A percentile compares a stretch with the other conserved stretches of the same genome.
These are phyloP conservation scores for Diaporthe citriasiana DNA, from an alignment of 2,329 filamentous ascomycete species.

Conservation along the genomic window DNA sequence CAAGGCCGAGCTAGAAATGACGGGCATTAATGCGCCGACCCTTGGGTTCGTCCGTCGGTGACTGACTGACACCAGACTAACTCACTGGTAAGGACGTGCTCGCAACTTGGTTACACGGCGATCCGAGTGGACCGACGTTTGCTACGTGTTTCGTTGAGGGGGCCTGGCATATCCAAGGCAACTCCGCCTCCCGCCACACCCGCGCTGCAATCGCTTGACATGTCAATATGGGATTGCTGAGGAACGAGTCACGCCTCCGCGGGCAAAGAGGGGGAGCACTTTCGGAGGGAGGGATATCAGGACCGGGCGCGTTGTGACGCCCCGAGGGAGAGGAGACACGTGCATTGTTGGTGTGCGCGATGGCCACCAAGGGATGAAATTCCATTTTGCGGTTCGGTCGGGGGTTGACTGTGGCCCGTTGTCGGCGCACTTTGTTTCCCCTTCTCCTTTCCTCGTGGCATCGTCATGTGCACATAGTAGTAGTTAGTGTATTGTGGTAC, in stretches of 20 bases:
- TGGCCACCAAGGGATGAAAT: not conserved
- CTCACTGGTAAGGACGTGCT: not conserved
- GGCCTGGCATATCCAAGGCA: constrained; percentile 9
- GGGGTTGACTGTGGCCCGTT: constrained; percentile 31
- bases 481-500: not conserved
- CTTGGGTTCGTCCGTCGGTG: not conserved
- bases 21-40: constrained; percentile 19
- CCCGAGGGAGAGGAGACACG: constrained; percentile 4
- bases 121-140: constrained; percentile 14
- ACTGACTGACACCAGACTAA: not conserved
- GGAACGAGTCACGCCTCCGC: constrained; percentile 8
- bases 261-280: not conserved
- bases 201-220: constrained; percentile 23
- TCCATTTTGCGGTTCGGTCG: not conserved
- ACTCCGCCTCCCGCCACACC: constrained; percentile 12
- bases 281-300: not conserved
- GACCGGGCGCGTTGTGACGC: not conserved
- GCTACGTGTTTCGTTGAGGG: constrained; percentile 29
- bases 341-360: not conserved
- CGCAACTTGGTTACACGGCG: not conserved
- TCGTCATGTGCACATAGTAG: not conserved
- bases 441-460: not conserved
- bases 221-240: constrained; percentile 14
- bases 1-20: constrained; percentile 8
- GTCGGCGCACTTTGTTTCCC: not conserved